Base-by-base conservation (phyloP, 2,329 filamentous ascomycete genomes). In the Phyllachora maydis region DNA sequence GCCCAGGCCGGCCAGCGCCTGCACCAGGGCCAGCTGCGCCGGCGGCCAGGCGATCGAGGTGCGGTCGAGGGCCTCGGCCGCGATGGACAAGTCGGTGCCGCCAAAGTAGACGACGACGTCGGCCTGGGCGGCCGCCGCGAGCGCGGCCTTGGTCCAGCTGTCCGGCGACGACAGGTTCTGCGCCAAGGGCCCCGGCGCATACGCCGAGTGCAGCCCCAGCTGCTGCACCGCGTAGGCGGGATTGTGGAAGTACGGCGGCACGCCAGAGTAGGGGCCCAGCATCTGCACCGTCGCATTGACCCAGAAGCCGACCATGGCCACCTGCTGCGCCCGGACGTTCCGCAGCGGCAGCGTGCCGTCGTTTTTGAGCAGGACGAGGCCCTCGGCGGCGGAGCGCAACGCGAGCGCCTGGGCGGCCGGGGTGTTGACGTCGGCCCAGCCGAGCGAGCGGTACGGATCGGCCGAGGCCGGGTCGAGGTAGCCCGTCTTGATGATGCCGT, bases 241-340 rank as follows among this genome's bases (percentile, higher is more conserved):
- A 2, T 50, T 56, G 31, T 51, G 55, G 5, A 64, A 45, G 39
- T 60, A 70, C 0, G 60, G 57, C 0, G 66, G 49, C 3, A 50
- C 42, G 15, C 65, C 64, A 28, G 35, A 48, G 39, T 71, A 71
- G 35, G 65, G 65, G 1, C 65, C 65, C 25, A 59, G 59, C 43
- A 69, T 50, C 27, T 65, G 52, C 3, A 42, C 46, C 1, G 59
- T 61, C 6, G 59, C 62, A 23, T 65, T 64, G 5, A 57, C 60
- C 50, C 62, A 68, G 19, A 52, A 53, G 1, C 65, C 65, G 18
- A 70, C 45, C 16, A 70, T 39, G 1, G 59, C 63, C 4, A 70
- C 45, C 8, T 42, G 52, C 42, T 19, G 64, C 42, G 17, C 51
- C 42, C 10, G 53, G 49, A 65, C 35, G 43, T n/a, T 53, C n/a